Conservation (phyloP, 1,139 yeast genomes). For the Yamadazyma blattariae region DNA sequence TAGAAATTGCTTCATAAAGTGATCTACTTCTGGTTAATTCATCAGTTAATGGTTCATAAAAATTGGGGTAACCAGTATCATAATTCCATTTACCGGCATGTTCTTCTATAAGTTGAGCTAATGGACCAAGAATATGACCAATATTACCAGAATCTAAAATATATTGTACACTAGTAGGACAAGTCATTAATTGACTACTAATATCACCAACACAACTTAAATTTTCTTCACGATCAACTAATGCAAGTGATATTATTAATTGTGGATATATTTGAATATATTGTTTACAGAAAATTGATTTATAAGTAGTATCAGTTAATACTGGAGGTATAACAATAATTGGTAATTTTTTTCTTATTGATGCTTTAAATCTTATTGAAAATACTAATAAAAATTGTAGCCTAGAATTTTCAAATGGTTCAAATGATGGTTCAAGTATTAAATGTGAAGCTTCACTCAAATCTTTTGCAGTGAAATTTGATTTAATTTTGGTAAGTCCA, state of each 20-base stretch:
- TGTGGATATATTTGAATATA: slow-evolving; percentile 55
- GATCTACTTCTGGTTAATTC: slow-evolving; percentile 19
- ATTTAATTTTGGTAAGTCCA: slow-evolving; percentile 18
- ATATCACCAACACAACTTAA: slow-evolving; percentile 52
- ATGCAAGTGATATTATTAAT: slow-evolving; percentile 44
- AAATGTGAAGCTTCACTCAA: slow-evolving; percentile 15
- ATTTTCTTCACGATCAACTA: slow-evolving; percentile 64
- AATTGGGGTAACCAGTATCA: slow-evolving; percentile 28
- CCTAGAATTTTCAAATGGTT: slow-evolving; percentile 32
- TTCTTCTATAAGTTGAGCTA: slow-evolving; percentile 44
- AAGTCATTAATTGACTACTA: slow-evolving; percentile 61
- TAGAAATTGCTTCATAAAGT: slow-evolving; percentile 28
- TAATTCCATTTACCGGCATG: slow-evolving; percentile 25
- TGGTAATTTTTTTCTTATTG: slow-evolving; percentile 44
- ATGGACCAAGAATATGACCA: slow-evolving; percentile 45
- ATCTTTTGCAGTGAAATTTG: slow-evolving; percentile 11
- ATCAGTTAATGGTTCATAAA: slow-evolving; percentile 22
- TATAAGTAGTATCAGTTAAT: slow-evolving; percentile 45
- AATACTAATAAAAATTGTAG: slow-evolving; percentile 52
- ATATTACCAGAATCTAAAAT: slow-evolving; percentile 37
- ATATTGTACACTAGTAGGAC: slow-evolving; percentile 53
- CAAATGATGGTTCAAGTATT: slow-evolving; percentile 12
- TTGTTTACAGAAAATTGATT: slow-evolving; percentile 50
- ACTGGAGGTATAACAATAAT: slow-evolving; percentile 52
- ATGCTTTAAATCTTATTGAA: slow-evolving; percentile 56